Conservation (phyloP, 176 grass and related monocot species). For the Pontederia paniculata region DNA sequence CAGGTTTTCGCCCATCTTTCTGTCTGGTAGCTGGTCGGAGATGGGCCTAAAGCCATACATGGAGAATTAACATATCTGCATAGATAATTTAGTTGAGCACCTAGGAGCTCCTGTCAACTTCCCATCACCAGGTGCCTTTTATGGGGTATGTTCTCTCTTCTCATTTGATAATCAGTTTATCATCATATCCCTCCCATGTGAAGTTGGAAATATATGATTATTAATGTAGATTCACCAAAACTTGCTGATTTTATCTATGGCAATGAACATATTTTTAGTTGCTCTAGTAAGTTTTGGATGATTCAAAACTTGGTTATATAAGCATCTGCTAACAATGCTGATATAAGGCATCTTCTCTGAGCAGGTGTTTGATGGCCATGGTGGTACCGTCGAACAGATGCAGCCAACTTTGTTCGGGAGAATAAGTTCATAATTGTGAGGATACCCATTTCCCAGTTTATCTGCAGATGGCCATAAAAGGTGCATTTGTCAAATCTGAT, state of each 20-base stretch:
- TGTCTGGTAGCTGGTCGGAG: constrained; percentile 64
- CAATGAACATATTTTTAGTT: too few species aligned
- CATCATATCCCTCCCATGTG: not conserved
- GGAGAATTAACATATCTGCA: constrained; percentile 79
- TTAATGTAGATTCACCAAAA: not conserved
- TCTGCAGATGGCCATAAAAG: constrained; percentile 49
- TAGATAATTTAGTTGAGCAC: constrained; percentile 68
- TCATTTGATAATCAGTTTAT: constrained; percentile 4
- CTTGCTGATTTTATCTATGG: too few species aligned
- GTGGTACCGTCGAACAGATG: constrained; percentile 80
- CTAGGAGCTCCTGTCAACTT: constrained; percentile 28
- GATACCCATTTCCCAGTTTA: constrained; percentile 63
- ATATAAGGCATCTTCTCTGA: not conserved
- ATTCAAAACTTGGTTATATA: not conserved
- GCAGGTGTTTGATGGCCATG: constrained; percentile 95
- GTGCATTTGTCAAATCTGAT: constrained; percentile 68
- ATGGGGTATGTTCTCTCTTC: constrained; percentile 63
- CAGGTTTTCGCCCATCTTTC: constrained; percentile 66
- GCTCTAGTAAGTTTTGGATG: not conserved
- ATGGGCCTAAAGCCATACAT: constrained; percentile 65
- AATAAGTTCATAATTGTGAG: constrained; percentile 67
- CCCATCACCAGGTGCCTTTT: constrained; percentile 68
- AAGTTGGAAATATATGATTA: not conserved
- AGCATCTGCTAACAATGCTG: not conserved
- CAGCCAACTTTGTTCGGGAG: constrained; percentile 64